These are phyloP conservation scores for Bondarzewia mesenterica DNA, from an alignment of 1,284 basidiomycete species.

Conservation along the genomic window DNA sequence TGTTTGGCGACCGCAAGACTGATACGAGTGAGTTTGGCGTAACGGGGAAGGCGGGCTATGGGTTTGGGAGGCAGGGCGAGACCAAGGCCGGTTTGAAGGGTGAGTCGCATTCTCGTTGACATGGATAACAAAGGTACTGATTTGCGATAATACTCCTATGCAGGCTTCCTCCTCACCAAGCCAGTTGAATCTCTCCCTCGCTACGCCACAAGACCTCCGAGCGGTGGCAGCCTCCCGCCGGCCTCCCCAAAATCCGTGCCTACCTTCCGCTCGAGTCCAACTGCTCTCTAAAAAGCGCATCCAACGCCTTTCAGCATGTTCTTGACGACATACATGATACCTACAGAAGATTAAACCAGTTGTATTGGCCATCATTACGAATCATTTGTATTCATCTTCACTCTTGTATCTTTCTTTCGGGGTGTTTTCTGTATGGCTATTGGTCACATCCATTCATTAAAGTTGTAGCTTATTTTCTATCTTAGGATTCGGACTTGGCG, in stretches of 20 bases:
- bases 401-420: too few species aligned
- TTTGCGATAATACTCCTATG: background rate
- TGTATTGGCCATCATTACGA: too few species aligned
- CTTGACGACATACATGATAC: too few species aligned
- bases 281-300: slow-evolving; percentile 6
- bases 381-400: too few species aligned
- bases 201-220: slow-evolving; percentile 3
- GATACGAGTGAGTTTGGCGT: slow-evolving; percentile 9
- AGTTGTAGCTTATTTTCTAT: too few species aligned
- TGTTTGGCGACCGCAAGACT: slow-evolving; percentile 8
- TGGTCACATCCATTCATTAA: too few species aligned
- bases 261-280: slow-evolving; percentile 9
- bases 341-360: too few species aligned
- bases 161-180: slow-evolving; percentile 9
- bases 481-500: too few species aligned
- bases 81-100: slow-evolving; percentile 45
- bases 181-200: slow-evolving; percentile 8
- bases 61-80: slow-evolving; percentile 71
- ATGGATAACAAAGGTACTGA: background rate
- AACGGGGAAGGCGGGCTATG: slow-evolving; percentile 35
- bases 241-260: background rate
- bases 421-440: too few species aligned
- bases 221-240: background rate
- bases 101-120: background rate
- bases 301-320: too few species aligned